A percentile compares a stretch with the other conserved stretches of the same genome.
Conservation (phyloP, 345 rosid species). For the Eucalyptus marginata region DNA sequence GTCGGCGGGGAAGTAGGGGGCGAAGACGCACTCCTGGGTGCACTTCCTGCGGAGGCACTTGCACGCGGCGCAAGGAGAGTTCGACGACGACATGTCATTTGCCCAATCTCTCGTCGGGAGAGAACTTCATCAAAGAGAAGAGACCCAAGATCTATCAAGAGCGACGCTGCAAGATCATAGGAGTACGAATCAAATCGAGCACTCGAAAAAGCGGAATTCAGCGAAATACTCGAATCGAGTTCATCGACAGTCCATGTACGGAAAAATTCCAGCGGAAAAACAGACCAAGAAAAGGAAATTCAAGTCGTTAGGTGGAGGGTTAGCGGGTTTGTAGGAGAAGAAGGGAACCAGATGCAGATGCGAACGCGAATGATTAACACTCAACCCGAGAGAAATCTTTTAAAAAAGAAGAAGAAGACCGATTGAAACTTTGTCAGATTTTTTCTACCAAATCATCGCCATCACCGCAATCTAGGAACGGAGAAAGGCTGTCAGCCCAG, state of each 20-base stretch:
- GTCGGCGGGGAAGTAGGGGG: conserved; percentile 78
- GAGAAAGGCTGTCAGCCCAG: neutral
- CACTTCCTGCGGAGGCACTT: conserved; percentile 65
- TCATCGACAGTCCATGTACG: neutral
- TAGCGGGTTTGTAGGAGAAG: neutral
- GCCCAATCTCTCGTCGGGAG: neutral
- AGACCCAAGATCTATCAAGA: neutral
- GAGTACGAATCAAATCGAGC: neutral
- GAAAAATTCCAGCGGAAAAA: neutral
- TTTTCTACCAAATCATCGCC: neutral
- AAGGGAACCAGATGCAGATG: neutral
- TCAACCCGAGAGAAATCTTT: neutral
- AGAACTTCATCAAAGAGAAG: neutral
- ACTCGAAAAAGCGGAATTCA: neutral
- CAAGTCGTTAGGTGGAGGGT: neutral
- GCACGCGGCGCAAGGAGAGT: conserved; percentile 84
- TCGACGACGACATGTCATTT: conserved; percentile 44
- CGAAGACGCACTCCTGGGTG: conserved; percentile 74
- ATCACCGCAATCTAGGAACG: neutral
- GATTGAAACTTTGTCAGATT: neutral
- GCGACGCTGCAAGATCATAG: neutral
- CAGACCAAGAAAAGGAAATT: neutral
- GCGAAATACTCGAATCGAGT: neutral
- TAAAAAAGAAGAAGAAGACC: neutral
- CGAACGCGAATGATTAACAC: neutral